Conservation (phyloP, 2,329 filamentous ascomycete genomes). For the Aspergillus quadrilineatus region DNA sequence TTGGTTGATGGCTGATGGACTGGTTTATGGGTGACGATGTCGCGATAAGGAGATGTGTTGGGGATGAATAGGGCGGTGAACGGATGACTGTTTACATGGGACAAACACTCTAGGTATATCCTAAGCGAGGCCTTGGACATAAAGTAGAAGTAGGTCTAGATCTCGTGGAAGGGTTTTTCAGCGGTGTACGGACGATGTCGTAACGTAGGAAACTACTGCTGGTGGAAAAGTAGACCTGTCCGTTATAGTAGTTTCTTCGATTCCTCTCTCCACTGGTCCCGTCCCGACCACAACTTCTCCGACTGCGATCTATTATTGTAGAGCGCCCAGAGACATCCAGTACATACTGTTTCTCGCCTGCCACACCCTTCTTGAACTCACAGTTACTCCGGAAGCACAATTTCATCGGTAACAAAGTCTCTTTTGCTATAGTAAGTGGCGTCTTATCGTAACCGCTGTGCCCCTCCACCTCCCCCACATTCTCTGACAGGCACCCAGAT, state of each 20-base stretch:
- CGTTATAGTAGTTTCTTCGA: background rate
- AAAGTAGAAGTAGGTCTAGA: background rate
- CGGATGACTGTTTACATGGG: background rate
- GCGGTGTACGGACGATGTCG: background rate
- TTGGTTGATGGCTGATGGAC: background rate
- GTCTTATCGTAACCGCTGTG: conserved; percentile 9
- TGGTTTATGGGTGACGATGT: background rate
- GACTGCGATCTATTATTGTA: background rate
- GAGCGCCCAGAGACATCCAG: background rate
- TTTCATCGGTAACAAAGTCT: background rate
- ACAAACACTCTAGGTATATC: background rate
- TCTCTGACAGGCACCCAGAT: conserved; percentile 22
- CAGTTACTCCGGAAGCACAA: background rate
- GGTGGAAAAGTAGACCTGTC: background rate
- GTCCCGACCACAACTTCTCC: background rate
- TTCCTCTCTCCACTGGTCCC: background rate
- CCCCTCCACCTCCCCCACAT: conserved; percentile 23
- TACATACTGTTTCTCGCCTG: background rate
- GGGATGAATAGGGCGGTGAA: conserved; percentile 2
- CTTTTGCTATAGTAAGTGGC: background rate
- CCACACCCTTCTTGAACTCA: background rate
- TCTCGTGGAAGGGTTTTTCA: background rate
- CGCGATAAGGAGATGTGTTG: background rate
- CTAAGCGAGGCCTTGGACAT: background rate
- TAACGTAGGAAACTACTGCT: background rate